Evolutionary conservation across 2,329 filamentous ascomycete genomes (phyloP).

Genomic region (Fonsecaea nubica): DNA sequence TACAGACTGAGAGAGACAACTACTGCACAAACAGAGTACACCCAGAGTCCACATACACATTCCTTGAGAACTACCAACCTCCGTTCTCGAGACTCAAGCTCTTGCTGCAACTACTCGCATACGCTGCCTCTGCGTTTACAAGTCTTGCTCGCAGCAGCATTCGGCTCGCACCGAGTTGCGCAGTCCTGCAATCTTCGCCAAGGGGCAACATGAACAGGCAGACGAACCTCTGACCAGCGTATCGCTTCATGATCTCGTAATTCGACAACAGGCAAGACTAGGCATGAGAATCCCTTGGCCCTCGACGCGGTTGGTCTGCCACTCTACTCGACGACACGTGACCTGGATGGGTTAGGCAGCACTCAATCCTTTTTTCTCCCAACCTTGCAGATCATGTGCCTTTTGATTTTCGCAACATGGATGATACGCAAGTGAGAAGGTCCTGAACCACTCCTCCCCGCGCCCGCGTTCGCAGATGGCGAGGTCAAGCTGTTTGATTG

Average conservation of each 20-base stretch:
- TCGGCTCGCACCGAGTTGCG: background rate
- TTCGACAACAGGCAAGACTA: background rate
- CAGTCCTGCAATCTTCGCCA: background rate
- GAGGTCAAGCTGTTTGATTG: background rate
- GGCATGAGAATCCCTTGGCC: background rate
- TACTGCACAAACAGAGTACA: too few relatives aligned
- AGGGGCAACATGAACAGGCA: background rate
- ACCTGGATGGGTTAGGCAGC: background rate
- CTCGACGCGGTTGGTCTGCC: background rate
- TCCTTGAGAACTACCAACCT: too few relatives aligned
- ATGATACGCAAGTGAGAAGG: background rate
- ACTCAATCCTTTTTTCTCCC: background rate
- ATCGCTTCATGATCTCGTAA: background rate
- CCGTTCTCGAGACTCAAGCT: too few relatives aligned
- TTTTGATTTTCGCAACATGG: background rate
- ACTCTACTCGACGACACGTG: background rate
- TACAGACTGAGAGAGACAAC: too few relatives aligned
- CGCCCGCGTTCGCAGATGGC: background rate
- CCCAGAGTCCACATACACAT: too few relatives aligned
- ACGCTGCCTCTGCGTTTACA: too few relatives aligned
- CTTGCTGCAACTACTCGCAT: too few relatives aligned
- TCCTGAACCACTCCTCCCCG: background rate
- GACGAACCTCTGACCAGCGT: background rate
- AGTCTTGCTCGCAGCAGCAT: background rate
- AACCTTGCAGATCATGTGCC: conserved; percentile 5